Evolutionary conservation across 2,329 filamentous ascomycete species (phyloP).

Genomic region (Geosmithia flava): DNA sequence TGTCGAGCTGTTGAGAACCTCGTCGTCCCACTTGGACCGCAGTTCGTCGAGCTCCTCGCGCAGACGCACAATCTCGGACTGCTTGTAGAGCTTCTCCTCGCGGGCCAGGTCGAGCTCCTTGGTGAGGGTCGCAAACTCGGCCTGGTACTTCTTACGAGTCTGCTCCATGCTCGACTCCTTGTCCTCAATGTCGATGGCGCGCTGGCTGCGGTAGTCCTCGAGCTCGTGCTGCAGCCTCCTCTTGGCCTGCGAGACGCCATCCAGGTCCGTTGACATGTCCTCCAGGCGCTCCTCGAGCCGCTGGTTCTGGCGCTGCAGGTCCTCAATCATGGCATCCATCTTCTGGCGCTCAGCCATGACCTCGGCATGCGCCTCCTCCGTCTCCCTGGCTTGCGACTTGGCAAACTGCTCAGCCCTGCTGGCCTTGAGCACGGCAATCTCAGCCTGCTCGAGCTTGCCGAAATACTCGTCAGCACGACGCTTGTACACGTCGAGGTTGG

Average conservation of each 20-base stretch:
- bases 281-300: slow-evolving; percentile 84
- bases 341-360: slow-evolving; percentile 88
- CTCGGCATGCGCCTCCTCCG: slow-evolving; percentile 79
- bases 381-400: slow-evolving; percentile 76
- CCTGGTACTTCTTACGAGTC: slow-evolving; percentile 93
- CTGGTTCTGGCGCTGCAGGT: slow-evolving; percentile 81
- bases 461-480: slow-evolving; percentile 91
- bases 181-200: slow-evolving; percentile 93
- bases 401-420: slow-evolving; percentile 88
- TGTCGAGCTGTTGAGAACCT: slow-evolving; percentile 92
- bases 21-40: slow-evolving; percentile 94
- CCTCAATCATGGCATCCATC: slow-evolving; percentile 77
- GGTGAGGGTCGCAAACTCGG: slow-evolving; percentile 77
- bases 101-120: slow-evolving; percentile 90
- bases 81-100: slow-evolving; percentile 76
- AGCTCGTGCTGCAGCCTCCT: slow-evolving; percentile 93
- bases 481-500: slow-evolving; percentile 83
- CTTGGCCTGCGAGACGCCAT: slow-evolving; percentile 76
- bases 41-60: slow-evolving; percentile 95
- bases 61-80: slow-evolving; percentile 74
- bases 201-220: slow-evolving; percentile 90
- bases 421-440: slow-evolving; percentile 89
- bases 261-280: slow-evolving; percentile 80
- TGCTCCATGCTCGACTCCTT: slow-evolving; percentile 95
- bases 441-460: slow-evolving; percentile 89